Percentiles rank a stretch among this genome's conserved stretches.
phyloP scores from a whole-genome alignment of 176 grass and related monocot genomes.

The Puya raimondii region DNA sequence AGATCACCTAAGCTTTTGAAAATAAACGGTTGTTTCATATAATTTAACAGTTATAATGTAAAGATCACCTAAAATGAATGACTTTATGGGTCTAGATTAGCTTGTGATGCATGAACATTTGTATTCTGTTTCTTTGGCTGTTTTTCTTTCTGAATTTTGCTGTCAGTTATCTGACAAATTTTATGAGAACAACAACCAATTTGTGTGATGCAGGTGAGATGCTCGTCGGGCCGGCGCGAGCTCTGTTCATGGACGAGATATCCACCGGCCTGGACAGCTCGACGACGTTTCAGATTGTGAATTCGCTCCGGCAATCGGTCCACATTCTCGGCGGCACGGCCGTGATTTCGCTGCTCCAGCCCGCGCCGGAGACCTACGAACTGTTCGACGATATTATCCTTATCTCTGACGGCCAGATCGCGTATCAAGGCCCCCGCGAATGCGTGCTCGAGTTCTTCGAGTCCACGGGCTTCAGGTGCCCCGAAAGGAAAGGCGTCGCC shows the following conservation, averaged over 20 bases:
- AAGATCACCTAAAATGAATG: too few relatives aligned
- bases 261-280: constrained; percentile 86
- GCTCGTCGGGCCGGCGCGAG: constrained; percentile 67
- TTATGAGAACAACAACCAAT: too few relatives aligned
- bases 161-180: background rate
- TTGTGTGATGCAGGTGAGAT: constrained; percentile 46
- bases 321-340: constrained; percentile 59
- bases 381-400: constrained; percentile 87
- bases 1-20: too few relatives aligned
- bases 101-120: background rate
- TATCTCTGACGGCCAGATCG: constrained; percentile 63
- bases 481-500: constrained; percentile 60
- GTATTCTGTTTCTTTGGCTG: background rate
- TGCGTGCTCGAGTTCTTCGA: constrained; percentile 70
- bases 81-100: too few relatives aligned
- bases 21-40: too few relatives aligned
- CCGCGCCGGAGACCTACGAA: constrained; percentile 75
- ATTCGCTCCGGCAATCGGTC: constrained; percentile 46
- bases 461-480: constrained; percentile 68
- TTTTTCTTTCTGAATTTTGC: background rate
- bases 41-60: too few relatives aligned
- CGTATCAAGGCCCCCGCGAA: constrained; percentile 70
- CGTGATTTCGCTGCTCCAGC: constrained; percentile 67
- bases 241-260: constrained; percentile 92
- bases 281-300: constrained; percentile 77